Evolutionary conservation across 768 basidiomycete genomes (phyloP).

Genomic region (Rubroboletus pulcherrimus): DNA sequence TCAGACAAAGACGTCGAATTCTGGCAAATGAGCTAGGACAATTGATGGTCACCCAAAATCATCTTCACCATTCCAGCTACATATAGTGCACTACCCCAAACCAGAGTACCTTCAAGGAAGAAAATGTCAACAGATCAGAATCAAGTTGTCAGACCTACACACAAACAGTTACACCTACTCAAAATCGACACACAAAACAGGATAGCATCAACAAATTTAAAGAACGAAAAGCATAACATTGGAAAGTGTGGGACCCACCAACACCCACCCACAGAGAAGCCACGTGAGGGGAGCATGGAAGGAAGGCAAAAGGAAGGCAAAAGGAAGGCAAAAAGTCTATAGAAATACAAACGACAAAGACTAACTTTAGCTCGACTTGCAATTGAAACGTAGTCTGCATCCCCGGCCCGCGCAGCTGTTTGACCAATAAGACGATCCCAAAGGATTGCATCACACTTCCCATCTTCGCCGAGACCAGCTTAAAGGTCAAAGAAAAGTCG

Average conservation of each 20-base stretch:
- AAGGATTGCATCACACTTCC: constrained; percentile 13
- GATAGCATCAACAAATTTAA: constrained; percentile 2
- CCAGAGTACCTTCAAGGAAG: not conserved
- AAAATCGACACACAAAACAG: not conserved
- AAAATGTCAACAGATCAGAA: not conserved
- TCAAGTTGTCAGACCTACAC: constrained; percentile 4
- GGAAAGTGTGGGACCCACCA: not conserved
- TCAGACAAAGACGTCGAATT: not conserved
- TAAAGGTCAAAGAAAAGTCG: constrained; percentile 32
- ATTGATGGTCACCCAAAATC: not conserved
- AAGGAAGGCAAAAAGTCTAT: not conserved
- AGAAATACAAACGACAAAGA: not conserved
- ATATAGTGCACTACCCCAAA: not conserved
- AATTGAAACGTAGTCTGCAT: constrained; percentile 19
- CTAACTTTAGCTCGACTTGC: constrained; percentile 6
- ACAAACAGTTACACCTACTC: not conserved
- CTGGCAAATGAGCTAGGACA: not conserved
- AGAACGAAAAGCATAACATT: constrained; percentile 6
- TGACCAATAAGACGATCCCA: constrained; percentile 32
- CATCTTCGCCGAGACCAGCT: constrained; percentile 19
- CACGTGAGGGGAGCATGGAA: not conserved
- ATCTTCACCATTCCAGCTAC: not conserved
- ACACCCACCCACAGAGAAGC: not conserved
- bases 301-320: not conserved
- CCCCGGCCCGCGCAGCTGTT: constrained; percentile 22